Evolutionary conservation across 208 protist genomes (phyloP).

Genomic region (Acanthamoeba castellanii): DNA sequence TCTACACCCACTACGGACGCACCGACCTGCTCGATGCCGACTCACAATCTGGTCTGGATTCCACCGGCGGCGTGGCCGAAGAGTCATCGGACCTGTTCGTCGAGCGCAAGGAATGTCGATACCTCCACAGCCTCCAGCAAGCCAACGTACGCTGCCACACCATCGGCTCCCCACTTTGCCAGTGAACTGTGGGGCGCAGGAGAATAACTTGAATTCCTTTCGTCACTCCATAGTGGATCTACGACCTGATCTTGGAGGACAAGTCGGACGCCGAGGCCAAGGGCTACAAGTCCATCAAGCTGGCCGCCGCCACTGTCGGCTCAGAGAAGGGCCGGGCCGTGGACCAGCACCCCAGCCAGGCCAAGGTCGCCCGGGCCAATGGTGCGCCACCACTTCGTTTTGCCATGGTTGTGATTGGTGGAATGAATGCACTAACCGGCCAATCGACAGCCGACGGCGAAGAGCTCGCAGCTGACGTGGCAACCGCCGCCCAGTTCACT

Average conservation of each 20-base stretch:
- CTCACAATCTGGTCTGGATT: background rate
- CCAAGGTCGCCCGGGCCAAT: no score
- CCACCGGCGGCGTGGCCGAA: background rate
- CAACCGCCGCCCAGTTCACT: background rate
- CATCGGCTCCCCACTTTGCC: background rate
- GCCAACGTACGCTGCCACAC: background rate
- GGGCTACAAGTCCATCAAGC: slow-evolving; percentile 13
- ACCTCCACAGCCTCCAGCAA: slow-evolving; percentile 2
- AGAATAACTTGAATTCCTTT: background rate
- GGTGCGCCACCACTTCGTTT: background rate
- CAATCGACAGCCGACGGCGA: background rate
- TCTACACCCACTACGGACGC: slow-evolving; percentile 18
- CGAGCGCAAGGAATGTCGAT: slow-evolving; percentile 10
- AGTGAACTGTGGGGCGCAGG: no score
- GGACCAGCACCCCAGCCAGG: background rate
- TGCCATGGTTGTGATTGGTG: background rate
- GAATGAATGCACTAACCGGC: background rate
- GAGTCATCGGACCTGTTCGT: background rate
- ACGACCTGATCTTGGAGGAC: background rate
- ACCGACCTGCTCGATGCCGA: background rate
- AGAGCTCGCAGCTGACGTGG: background rate
- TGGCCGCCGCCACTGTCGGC: background rate
- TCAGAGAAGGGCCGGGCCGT: background rate
- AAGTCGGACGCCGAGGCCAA: slow-evolving; percentile 17
- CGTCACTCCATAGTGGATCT: slow-evolving; percentile 6